A percentile compares a stretch with the other conserved stretches of the same genome.
phyloP scores from a whole-genome alignment of 1,284 basidiomycete genomes.

The Malassezia cuniculi region DNA sequence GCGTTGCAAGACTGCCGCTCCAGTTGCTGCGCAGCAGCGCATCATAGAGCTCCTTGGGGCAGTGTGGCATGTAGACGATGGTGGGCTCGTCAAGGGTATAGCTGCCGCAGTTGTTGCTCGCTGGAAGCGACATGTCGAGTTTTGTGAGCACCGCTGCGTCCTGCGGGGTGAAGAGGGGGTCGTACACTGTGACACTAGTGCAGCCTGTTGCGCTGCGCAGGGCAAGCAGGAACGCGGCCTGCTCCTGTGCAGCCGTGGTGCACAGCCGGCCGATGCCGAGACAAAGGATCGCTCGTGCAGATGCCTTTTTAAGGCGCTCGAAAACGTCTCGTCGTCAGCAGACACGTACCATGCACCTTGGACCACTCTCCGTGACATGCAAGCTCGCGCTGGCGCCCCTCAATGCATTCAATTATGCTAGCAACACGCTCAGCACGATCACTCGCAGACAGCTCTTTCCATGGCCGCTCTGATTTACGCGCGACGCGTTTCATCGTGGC shows the following conservation, averaged over 20 bases:
- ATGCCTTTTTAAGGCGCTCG: no score
- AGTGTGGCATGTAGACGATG: slow-evolving; percentile 20
- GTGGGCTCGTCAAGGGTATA: slow-evolving; percentile 10
- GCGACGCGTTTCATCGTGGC: no score
- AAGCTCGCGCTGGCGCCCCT: no score
- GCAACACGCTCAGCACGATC: no score
- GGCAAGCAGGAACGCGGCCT: slow-evolving; percentile 4
- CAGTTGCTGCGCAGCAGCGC: slow-evolving; percentile 16
- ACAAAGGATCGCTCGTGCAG: slow-evolving; percentile 2
- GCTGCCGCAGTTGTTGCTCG: slow-evolving; percentile 5
- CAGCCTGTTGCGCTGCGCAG: no score
- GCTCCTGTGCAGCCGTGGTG: background rate
- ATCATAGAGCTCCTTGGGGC: slow-evolving; percentile 17
- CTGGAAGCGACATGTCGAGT: slow-evolving; percentile 1
- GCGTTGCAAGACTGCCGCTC: no score
- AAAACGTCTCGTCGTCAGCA: no score
- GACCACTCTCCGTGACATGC: background rate
- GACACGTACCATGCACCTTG: no score
- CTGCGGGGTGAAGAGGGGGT: slow-evolving; percentile 4
- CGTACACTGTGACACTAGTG: slow-evolving; percentile 3
- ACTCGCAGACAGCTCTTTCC: no score
- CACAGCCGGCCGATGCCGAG: slow-evolving; percentile 7
- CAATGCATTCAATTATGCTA: no score
- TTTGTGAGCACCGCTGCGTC: slow-evolving; percentile 3
- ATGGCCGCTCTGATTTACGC: no score